Base-by-base conservation (phyloP, 352 stramenopile genomes). In the Globisporangium rhizosaccharum region DNA sequence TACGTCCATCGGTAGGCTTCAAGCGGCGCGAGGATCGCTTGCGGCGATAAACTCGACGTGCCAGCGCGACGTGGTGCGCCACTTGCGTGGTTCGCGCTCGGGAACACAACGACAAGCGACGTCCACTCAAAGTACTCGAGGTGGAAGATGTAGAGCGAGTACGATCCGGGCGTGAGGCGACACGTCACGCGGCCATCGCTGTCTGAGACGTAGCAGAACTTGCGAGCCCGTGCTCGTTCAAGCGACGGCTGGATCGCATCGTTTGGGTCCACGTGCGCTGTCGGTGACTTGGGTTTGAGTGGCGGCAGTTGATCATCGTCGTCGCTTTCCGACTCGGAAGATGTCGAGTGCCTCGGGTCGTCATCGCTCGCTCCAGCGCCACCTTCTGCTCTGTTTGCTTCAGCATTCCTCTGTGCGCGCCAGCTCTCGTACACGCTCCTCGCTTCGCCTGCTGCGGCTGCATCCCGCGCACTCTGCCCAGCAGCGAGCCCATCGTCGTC, bases 101-200 rank as follows among this genome's bases (percentile, higher is more conserved):
- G 76, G 37, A 83, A 90, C 5, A 90, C 57, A 3, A 85, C 71
- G 2, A 69, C 61, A 15, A 83, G 58, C 9, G 77, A 90, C 1
- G 72, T 90, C 77, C 80, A 88, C 64, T 90, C 80, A 48, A 88
- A 87, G 56, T 73, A 86, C 30, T 88, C 78, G n/a, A 73, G 54
- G 56, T 90, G 78, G 58, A 86, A 88, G 0, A 90, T 70, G 42
- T 90, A 87, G 6, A 90, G 7, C 2, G 76, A 85, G 67, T 90
- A 90, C 14, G 77, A 86, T 0, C 80, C 80, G 2, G 80, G 74
- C 9, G 71, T 59, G 2, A 90, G 59, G 6, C 61, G 66, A 28
- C 78, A 87, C 1, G 57, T 73, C 4, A 65, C 57, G 25, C 59
- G 47, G 12, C 80, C 80, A 25, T 76, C 57, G 0, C 28, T 56